phyloP scores from a whole-genome alignment of 2,329 filamentous ascomycete species.

The Hypoxylon sp. region DNA sequence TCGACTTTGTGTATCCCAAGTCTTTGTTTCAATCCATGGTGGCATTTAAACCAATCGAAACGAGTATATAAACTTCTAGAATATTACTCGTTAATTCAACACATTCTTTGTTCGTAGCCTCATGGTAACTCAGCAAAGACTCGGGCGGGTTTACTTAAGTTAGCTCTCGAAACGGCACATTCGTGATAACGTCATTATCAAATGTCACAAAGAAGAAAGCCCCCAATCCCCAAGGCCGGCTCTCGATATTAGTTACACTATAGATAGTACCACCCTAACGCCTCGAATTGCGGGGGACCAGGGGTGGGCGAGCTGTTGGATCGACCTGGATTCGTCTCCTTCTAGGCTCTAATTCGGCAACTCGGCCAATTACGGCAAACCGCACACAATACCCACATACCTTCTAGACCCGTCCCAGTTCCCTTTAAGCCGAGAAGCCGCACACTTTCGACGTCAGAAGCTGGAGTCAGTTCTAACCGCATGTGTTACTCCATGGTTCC shows the following conservation, averaged over 20 bases:
- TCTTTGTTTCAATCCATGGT: neutral
- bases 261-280: conserved; percentile 13
- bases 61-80: neutral
- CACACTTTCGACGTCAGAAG: conserved; percentile 45
- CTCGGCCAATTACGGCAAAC: conserved; percentile 63
- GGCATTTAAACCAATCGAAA: neutral
- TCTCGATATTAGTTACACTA: conserved; percentile 8
- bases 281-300: conserved; percentile 43
- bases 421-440: conserved; percentile 58
- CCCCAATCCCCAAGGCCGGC: conserved; percentile 24
- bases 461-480: conserved; percentile 19
- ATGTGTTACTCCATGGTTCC: conserved; percentile 37
- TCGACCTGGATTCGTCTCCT: conserved; percentile 26
- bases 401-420: conserved; percentile 44
- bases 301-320: conserved; percentile 29
- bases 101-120: neutral
- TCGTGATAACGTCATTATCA: conserved; percentile 45
- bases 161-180: neutral
- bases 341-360: conserved; percentile 56
- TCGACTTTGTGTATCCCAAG: neutral
- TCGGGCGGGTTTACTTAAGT: neutral
- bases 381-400: conserved; percentile 33
- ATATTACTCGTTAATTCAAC: conserved; percentile 1
- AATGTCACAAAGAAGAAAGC: conserved; percentile 39
- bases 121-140: neutral